phyloP scores from a whole-genome alignment of 1,139 yeast species.

The Maudiozyma humilis region DNA sequence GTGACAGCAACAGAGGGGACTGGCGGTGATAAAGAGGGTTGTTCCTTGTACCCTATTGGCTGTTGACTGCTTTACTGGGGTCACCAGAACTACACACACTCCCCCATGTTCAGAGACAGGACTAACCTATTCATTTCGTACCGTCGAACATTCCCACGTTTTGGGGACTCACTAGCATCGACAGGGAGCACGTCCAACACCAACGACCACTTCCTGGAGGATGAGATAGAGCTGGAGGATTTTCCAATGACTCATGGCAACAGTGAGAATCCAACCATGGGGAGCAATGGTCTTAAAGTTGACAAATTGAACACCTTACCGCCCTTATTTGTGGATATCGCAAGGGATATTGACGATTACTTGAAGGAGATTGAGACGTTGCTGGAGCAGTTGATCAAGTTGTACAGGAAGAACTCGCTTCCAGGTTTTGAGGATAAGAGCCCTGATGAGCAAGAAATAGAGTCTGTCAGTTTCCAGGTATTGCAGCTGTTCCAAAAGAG shows the following conservation, averaged over 20 bases:
- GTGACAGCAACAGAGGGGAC: too few relatives aligned
- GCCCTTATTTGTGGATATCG: slow-evolving; percentile 69
- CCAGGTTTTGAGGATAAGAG: slow-evolving; percentile 80
- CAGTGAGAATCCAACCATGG: slow-evolving; percentile 5
- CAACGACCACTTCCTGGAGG: slow-evolving; percentile 9
- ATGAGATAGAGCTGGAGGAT: slow-evolving; percentile 11
- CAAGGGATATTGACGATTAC: slow-evolving; percentile 61
- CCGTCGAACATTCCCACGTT: slow-evolving; percentile 62
- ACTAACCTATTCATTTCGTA: slow-evolving; percentile 65
- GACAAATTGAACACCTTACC: slow-evolving; percentile 52
- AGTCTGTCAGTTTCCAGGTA: slow-evolving; percentile 62
- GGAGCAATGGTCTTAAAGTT: slow-evolving; percentile 15
- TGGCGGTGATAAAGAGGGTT: too few relatives aligned
- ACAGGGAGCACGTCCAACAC: not conserved
- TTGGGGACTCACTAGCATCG: slow-evolving; percentile 10
- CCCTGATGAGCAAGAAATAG: slow-evolving; percentile 64
- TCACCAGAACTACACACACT: too few relatives aligned
- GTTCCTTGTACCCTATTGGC: too few relatives aligned
- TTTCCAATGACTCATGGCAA: slow-evolving; percentile 21
- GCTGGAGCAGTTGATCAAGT: slow-evolving; percentile 45
- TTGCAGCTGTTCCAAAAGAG: slow-evolving; percentile 70
- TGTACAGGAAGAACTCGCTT: slow-evolving; percentile 74
- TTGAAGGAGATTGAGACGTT: slow-evolving; percentile 43
- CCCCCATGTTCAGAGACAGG: slow-evolving; percentile 74
- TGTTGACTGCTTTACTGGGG: too few relatives aligned